Conservation (phyloP, 257 asterid genomes). For the Leptodermis oblonga region DNA sequence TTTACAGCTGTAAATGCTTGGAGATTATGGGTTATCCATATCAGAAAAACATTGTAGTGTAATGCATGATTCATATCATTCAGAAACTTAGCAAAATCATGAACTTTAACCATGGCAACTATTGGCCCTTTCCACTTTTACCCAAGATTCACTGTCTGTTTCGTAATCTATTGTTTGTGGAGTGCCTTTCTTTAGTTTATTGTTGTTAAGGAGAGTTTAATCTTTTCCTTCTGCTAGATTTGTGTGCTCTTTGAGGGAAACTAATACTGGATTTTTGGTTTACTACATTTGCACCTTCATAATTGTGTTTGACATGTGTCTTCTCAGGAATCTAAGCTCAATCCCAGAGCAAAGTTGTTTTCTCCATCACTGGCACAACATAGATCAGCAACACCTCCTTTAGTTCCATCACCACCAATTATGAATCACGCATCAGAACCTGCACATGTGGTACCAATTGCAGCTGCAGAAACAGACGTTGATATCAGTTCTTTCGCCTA, state of each 20-base stretch:
- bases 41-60: conserved; percentile 4
- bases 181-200: neutral
- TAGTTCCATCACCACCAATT: conserved; percentile 37
- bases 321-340: conserved; percentile 76
- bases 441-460: conserved; percentile 35
- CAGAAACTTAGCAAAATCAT: neutral
- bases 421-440: conserved; percentile 38
- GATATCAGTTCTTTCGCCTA: conserved; percentile 36
- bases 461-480: conserved; percentile 48
- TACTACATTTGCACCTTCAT: neutral
- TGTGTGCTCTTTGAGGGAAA: neutral
- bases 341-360: conserved; percentile 79
- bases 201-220: neutral
- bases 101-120: neutral
- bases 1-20: neutral
- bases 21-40: neutral
- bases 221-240: neutral
- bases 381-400: conserved; percentile 49
- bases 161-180: neutral
- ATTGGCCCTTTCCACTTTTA: conserved; percentile 1
- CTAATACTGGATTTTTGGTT: neutral
- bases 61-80: conserved; percentile 7
- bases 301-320: conserved; percentile 11
- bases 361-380: conserved; percentile 56
- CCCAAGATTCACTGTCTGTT: neutral